Base-by-base conservation (phyloP, 202 grass and related monocot species). In the Miscanthus sacchariflorus region DNA sequence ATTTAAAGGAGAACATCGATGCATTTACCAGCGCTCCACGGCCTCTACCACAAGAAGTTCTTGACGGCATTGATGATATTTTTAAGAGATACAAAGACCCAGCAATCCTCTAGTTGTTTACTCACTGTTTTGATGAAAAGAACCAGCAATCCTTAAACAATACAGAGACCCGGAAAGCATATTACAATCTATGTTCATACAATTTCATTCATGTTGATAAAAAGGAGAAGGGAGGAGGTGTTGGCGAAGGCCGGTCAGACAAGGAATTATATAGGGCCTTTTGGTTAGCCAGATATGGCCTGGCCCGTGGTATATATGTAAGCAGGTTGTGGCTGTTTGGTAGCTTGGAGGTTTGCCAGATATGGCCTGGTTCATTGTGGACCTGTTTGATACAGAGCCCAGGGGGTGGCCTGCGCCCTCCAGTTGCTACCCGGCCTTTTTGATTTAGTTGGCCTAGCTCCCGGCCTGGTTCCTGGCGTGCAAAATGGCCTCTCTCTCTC, bases 41-140 rank as follows among this genome's bases (percentile, higher is more conserved):
- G 10, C 96, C 96, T 52, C 84, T 95, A 21, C 90, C 93, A 14
- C 66, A 84, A 0, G 80, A 98, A 86, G 82, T 94, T 58, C 27
- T 85, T 1, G 85, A 89, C 23, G 90, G 44, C 23, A 92, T 98
- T 17, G 93, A 98, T 35, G 69, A 79, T 27, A 77, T 98, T 74
- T 98, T 90, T 85, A 96, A 91, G 87, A 93, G 64, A 90, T 98
- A 96, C 87, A 94, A 82, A 85, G 93, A 98, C 70, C 92, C 93
- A 50, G 87, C 92, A 81, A 90, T 96, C 27, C 23, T 91, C 42
- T 98, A 89, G 81, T 14, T 76, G 61, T 61, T 56, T 15, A 10
- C 67, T 42, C 44, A 58, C 5, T 13, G 19, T 38, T 58, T 46
- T 15, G 0, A 68, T 30, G 25, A 27, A 52, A 76, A 69, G 21